phyloP scores from a whole-genome alignment of 768 basidiomycete genomes.

The Trichaptum fuscoviolaceum region DNA sequence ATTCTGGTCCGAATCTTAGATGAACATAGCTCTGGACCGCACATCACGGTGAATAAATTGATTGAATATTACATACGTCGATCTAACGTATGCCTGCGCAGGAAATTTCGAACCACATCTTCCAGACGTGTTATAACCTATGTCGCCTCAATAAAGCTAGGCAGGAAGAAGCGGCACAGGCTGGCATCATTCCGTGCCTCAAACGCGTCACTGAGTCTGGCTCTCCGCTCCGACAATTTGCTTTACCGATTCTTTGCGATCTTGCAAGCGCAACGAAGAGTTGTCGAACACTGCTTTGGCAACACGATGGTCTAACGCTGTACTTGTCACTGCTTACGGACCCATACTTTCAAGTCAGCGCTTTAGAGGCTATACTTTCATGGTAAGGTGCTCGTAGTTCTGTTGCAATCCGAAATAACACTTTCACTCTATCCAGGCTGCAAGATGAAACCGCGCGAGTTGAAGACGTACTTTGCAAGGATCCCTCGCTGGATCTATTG shows the following conservation, averaged over 20 bases:
- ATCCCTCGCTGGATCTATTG: conserved; percentile 57
- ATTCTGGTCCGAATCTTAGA: conserved; percentile 82
- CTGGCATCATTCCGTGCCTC: conserved; percentile 89
- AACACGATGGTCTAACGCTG: conserved; percentile 82
- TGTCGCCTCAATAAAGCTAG: conserved; percentile 91
- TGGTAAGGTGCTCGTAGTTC: conserved; percentile 49
- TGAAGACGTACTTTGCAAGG: conserved; percentile 79
- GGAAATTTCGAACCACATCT: conserved; percentile 97
- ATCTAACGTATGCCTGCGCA: conserved; percentile 25
- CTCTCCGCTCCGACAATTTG: conserved; percentile 95
- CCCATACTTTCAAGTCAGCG: conserved; percentile 88
- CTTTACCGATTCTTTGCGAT: conserved; percentile 94
- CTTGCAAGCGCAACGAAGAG: conserved; percentile 93
- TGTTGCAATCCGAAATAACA: conserved; percentile 1
- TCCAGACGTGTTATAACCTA: conserved; percentile 96
- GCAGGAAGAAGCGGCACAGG: conserved; percentile 96
- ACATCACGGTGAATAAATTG: conserved; percentile 62
- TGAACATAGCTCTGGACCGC: conserved; percentile 70
- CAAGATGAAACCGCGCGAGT: conserved; percentile 94
- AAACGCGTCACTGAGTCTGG: conserved; percentile 83
- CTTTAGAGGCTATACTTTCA: conserved; percentile 82
- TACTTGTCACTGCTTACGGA: conserved; percentile 77
- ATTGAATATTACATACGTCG: neutral
- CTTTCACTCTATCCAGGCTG: conserved; percentile 46
- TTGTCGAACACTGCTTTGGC: conserved; percentile 86